Percentiles rank a stretch among this genome's conserved stretches.
phyloP scores from a whole-genome alignment of 441 rosid genomes.

The Populus tomentosa region DNA sequence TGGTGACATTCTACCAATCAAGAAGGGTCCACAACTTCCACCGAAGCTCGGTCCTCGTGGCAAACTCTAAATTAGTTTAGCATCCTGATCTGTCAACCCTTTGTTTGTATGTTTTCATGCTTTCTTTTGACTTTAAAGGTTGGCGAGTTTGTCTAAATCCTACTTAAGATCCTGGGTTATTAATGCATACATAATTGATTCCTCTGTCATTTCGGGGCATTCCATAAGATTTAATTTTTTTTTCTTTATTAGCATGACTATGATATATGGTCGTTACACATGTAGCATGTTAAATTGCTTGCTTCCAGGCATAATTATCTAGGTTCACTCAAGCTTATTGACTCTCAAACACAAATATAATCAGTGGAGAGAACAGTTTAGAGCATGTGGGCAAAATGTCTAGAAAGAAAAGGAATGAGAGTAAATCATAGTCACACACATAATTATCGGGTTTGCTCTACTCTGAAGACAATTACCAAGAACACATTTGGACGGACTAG shows the following conservation, averaged over 20 bases:
- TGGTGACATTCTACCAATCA: slow-evolving; percentile 77
- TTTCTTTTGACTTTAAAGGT: slow-evolving; percentile 10
- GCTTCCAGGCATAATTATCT: neutral
- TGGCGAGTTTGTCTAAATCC: slow-evolving; percentile 22
- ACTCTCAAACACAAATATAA: neutral
- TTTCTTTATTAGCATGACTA: neutral
- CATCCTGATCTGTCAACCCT: slow-evolving; percentile 8
- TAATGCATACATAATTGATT: slow-evolving; percentile 12
- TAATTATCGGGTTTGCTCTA: neutral
- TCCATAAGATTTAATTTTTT: neutral
- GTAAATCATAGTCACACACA: neutral
- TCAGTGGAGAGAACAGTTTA: neutral
- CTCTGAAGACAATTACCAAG: neutral
- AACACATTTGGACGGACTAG: neutral
- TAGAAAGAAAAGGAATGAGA: neutral
- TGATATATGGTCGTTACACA: neutral
- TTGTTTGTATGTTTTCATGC: slow-evolving; percentile 24
- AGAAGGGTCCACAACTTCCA: slow-evolving; percentile 87
- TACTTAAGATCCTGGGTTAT: slow-evolving; percentile 14
- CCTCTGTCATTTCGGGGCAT: neutral
- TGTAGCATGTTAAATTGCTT: neutral
- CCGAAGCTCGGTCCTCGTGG: slow-evolving; percentile 90
- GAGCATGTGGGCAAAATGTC: neutral
- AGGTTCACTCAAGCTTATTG: neutral
- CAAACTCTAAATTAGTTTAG: slow-evolving; percentile 54